Percentiles rank a stretch among this genome's conserved stretches.
phyloP scores from a whole-genome alignment of 1,284 basidiomycete genomes.

The Gomphus bonarii region DNA sequence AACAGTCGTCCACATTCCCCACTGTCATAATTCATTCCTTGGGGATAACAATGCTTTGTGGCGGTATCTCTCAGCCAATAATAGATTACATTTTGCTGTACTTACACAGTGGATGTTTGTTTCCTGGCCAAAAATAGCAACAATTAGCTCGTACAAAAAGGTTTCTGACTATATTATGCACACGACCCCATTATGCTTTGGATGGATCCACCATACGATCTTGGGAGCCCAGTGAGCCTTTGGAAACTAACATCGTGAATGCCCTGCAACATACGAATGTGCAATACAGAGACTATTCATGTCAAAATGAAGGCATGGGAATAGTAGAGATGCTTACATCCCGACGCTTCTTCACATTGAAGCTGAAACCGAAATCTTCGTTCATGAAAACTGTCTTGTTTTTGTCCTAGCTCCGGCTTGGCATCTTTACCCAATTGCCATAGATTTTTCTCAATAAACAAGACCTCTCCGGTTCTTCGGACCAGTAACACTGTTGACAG shows the following conservation, averaged over 20 bases:
- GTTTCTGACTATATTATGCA: background rate
- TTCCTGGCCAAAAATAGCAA: background rate
- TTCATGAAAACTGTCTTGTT: background rate
- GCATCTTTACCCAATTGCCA: slow-evolving; percentile 29
- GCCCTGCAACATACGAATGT: background rate
- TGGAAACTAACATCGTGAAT: too few species aligned
- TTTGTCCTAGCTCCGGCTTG: background rate
- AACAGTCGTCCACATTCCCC: background rate
- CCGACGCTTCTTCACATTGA: background rate
- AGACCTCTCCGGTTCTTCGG: slow-evolving; percentile 42
- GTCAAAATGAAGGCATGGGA: background rate
- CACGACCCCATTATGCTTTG: too few species aligned
- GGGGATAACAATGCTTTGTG: background rate
- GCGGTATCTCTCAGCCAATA: too few species aligned
- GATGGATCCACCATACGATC: too few species aligned
- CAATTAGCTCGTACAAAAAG: background rate
- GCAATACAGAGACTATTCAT: background rate
- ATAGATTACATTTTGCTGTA: background rate
- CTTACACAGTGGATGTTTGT: background rate
- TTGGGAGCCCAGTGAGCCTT: too few species aligned
- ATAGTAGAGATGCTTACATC: background rate
- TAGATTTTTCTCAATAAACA: slow-evolving; percentile 63
- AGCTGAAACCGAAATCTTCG: slow-evolving; percentile 6
- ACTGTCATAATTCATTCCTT: background rate
- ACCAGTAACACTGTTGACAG: slow-evolving; percentile 64